phyloP scores from a whole-genome alignment of 768 basidiomycete species.

The Rhizopogon sp. region DNA sequence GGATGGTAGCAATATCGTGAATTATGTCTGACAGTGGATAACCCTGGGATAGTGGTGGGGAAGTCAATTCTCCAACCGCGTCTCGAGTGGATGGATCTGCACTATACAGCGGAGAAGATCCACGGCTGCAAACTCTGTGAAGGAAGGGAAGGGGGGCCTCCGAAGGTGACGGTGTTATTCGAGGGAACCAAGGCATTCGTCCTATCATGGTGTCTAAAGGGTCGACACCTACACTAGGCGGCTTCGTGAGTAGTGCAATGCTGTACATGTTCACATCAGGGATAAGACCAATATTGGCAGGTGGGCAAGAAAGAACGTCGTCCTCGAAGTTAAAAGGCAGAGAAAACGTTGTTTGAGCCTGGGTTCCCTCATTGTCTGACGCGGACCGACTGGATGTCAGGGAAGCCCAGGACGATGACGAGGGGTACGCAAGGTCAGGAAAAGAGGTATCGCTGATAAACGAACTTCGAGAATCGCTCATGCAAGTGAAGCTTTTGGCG shows the following conservation, averaged over 20 bases:
- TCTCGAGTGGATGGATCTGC: neutral
- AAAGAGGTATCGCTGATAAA: neutral
- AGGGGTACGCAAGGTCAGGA: neutral
- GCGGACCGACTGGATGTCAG: neutral
- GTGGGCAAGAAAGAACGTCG: slow-evolving; percentile 7
- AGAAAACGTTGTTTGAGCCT: neutral
- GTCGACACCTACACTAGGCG: slow-evolving; percentile 28
- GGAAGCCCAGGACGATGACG: neutral
- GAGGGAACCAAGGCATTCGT: slow-evolving; percentile 1
- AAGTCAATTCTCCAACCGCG: neutral
- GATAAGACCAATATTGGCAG: slow-evolving; percentile 19
- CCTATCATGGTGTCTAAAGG: slow-evolving; percentile 34
- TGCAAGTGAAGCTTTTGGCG: neutral
- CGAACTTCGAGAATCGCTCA: neutral
- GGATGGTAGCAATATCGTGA: slow-evolving; percentile 26
- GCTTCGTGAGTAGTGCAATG: slow-evolving; percentile 10
- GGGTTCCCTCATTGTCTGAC: neutral
- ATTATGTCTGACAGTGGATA: slow-evolving; percentile 24
- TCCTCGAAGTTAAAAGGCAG: slow-evolving; percentile 4
- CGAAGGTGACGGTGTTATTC: neutral
- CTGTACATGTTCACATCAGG: slow-evolving; percentile 34
- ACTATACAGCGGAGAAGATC: neutral
- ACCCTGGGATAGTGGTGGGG: slow-evolving; percentile 1
- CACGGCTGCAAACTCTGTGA: neutral
- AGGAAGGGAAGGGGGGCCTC: neutral